A percentile compares a stretch with the other conserved stretches of the same genome.
Evolutionary conservation across 1,139 yeast genomes (phyloP).

Genomic region (Sugiyamaella sp.): DNA sequence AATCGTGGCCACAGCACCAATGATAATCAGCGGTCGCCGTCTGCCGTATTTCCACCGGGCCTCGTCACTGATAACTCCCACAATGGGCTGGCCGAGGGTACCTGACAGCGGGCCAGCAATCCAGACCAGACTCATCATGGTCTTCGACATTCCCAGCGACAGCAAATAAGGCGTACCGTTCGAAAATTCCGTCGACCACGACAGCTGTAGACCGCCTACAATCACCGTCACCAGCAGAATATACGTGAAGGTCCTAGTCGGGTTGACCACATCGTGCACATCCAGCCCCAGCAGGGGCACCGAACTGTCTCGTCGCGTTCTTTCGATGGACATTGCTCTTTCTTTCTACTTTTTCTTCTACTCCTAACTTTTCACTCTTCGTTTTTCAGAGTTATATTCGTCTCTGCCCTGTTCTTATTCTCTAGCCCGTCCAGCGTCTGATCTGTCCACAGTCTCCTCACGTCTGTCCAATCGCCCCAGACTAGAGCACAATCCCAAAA

Average conservation of each 20-base stretch:
- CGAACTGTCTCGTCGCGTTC: slow-evolving; percentile 14
- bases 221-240: slow-evolving; percentile 51
- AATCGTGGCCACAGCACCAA: slow-evolving; percentile 52
- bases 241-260: slow-evolving; percentile 48
- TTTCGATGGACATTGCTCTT: neutral
- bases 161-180: slow-evolving; percentile 55
- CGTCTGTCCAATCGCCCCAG: too few relatives aligned
- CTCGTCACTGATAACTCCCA: slow-evolving; percentile 58
- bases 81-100: slow-evolving; percentile 60
- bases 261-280: slow-evolving; percentile 34
- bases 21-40: slow-evolving; percentile 56
- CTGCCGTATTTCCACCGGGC: slow-evolving; percentile 51
- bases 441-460: too few relatives aligned
- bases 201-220: slow-evolving; percentile 55
- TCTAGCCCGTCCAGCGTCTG: too few relatives aligned
- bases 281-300: neutral
- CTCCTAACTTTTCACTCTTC: neutral
- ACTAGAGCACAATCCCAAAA: too few relatives aligned
- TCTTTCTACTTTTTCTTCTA: neutral
- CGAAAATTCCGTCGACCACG: slow-evolving; percentile 59
- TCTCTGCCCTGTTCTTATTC: too few relatives aligned
- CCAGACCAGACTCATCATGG: slow-evolving; percentile 58
- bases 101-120: slow-evolving; percentile 70
- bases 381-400: too few relatives aligned
- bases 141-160: slow-evolving; percentile 58